These are phyloP conservation scores for Aspergillus egyptiacus DNA, from an alignment of 495 filamentous ascomycete genomes.

Conservation along the genomic window DNA sequence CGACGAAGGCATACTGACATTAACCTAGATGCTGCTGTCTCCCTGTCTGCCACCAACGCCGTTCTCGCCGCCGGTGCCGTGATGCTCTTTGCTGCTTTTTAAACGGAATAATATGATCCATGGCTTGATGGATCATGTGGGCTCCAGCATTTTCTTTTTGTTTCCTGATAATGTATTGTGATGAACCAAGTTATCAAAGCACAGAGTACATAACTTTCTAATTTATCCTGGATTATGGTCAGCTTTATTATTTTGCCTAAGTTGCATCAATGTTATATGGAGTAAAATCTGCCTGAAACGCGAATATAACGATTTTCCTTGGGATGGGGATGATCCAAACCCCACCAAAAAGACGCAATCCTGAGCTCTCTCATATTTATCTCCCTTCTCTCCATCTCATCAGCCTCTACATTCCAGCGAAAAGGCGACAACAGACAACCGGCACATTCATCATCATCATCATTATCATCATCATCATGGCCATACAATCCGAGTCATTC, in stretches of 20 bases:
- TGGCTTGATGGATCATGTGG: neutral
- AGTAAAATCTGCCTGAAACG: neutral
- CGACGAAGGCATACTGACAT: neutral
- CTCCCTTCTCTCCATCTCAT: neutral
- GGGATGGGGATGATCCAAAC: neutral
- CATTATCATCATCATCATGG: neutral
- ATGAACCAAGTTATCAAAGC: neutral
- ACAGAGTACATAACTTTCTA: neutral
- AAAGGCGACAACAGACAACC: neutral
- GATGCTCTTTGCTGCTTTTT: neutral
- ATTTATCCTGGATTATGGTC: no score
- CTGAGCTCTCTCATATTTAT: neutral
- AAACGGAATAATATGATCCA: neutral
- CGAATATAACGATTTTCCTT: neutral
- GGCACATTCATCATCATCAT: no score
- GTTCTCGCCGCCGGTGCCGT: neutral
- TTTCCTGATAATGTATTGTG: neutral
- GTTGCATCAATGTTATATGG: neutral
- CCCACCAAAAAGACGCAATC: conserved; percentile 2
- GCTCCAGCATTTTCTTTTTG: neutral
- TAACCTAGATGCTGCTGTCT: neutral
- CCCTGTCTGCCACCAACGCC: neutral
- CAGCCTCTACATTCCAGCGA: neutral
- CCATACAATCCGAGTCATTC: conserved; percentile 40
- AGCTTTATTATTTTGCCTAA: no score